These are phyloP conservation scores for Aspergillus sp. DNA, from an alignment of 2,329 filamentous ascomycete genomes.

Conservation along the genomic window DNA sequence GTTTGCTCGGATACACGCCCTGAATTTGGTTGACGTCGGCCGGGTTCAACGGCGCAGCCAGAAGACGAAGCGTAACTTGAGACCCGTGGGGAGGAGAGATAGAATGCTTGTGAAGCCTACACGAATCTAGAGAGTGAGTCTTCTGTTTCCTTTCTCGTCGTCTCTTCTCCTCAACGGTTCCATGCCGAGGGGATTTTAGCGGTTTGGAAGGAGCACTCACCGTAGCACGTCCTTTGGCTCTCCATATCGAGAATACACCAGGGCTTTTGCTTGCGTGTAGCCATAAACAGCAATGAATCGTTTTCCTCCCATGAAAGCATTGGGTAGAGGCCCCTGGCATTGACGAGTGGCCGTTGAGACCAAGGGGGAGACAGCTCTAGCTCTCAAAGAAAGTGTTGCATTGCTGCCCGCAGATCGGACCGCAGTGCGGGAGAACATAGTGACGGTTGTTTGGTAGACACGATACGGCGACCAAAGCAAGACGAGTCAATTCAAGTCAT, in stretches of 20 bases:
- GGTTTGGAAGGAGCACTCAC: constrained; percentile 23
- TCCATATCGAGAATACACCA: constrained; percentile 50
- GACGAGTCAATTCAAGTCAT: background rate
- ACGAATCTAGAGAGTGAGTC: background rate
- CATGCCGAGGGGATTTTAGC: background rate
- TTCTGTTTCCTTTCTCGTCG: background rate
- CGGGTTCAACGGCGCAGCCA: constrained; percentile 91
- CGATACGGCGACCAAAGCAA: background rate
- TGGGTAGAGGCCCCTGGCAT: constrained; percentile 11
- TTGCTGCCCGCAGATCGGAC: constrained; percentile 21
- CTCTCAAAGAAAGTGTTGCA: constrained; percentile 10
- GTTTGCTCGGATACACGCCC: constrained; percentile 88
- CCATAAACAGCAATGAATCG: constrained; percentile 49
- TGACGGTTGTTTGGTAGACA: background rate
- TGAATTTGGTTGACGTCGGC: constrained; percentile 98
- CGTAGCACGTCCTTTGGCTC: constrained; percentile 50
- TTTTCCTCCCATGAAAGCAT: constrained; percentile 21
- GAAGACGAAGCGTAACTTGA: constrained; percentile 76
- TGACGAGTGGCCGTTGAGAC: constrained; percentile 10
- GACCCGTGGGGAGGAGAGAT: constrained; percentile 56
- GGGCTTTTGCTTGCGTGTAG: constrained; percentile 50
- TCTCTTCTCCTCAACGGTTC: background rate
- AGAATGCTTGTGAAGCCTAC: constrained; percentile 48
- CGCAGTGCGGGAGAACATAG: constrained; percentile 30
- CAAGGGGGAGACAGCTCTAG: constrained; percentile 11